Conservation (phyloP, 345 rosid species). For the Eucalyptus globulus region DNA sequence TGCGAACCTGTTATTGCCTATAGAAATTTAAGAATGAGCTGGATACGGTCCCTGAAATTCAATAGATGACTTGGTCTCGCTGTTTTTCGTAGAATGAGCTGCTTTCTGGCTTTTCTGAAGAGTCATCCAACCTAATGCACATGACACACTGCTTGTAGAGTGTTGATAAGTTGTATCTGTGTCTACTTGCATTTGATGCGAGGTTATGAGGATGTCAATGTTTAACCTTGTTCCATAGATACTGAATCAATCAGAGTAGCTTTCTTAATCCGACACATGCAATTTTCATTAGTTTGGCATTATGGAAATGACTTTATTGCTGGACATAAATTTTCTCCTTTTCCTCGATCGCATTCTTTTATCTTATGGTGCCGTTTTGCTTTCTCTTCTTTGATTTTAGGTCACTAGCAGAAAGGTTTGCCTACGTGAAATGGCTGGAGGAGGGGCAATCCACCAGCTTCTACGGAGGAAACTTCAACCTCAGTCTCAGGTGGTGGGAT, state of each 20-base stretch:
- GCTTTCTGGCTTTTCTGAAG: not conserved
- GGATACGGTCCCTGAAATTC: not conserved
- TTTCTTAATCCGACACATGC: not conserved
- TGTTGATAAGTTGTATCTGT: not conserved
- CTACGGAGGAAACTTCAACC: constrained; percentile 73
- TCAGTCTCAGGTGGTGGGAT: constrained; percentile 40
- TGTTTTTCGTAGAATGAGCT: not conserved
- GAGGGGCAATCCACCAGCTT: constrained; percentile 85
- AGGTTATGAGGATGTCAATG: not conserved
- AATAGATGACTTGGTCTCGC: not conserved
- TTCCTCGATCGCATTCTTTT: not conserved
- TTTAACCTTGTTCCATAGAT: not conserved
- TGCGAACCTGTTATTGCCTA: not conserved
- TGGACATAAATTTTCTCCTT: not conserved
- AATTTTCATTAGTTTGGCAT: not conserved
- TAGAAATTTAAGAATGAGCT: not conserved
- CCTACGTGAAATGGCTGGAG: constrained; percentile 67
- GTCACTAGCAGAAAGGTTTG: constrained; percentile 7
- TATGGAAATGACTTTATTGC: not conserved
- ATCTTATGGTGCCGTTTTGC: not conserved
- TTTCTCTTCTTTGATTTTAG: not conserved
- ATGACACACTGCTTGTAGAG: not conserved
- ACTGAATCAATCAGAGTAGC: not conserved
- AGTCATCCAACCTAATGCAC: not conserved
- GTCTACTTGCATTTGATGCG: not conserved